Conservation (phyloP, 176 grass and related monocot genomes). For the Oryza rufipogon region DNA sequence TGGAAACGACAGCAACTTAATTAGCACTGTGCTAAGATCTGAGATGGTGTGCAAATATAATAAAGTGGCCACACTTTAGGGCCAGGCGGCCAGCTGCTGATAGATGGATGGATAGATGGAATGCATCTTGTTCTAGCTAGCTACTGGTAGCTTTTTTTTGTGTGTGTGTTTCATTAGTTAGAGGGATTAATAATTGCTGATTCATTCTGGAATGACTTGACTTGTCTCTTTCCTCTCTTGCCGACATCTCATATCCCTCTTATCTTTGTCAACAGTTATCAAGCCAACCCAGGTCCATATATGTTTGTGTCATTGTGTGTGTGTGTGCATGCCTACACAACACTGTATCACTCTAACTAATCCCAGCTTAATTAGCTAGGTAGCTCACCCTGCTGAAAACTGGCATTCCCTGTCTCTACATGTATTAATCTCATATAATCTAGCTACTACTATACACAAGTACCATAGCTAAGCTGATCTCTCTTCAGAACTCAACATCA, state of each 20-base stretch:
- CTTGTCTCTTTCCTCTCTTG: conserved; percentile 40
- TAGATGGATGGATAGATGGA: neutral
- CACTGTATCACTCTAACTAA: neutral
- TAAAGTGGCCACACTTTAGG: conserved; percentile 15
- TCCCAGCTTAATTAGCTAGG: neutral
- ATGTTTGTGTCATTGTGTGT: neutral
- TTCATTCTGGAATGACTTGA: conserved; percentile 22
- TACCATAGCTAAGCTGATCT: neutral
- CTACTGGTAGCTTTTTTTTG: neutral
- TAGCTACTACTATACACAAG: too few relatives aligned
- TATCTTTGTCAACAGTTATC: conserved; percentile 2
- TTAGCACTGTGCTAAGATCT: conserved; percentile 26
- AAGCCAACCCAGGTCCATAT: conserved; percentile 12
- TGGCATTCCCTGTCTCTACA: neutral
- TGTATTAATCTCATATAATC: too few relatives aligned
- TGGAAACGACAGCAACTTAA: neutral
- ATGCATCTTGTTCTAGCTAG: neutral
- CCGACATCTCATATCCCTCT: conserved; percentile 40
- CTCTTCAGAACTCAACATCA: neutral
- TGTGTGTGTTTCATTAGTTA: neutral
- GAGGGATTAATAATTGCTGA: conserved; percentile 30
- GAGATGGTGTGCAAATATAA: neutral
- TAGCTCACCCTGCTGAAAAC: neutral
- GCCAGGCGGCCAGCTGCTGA: neutral
- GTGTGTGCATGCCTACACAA: neutral